These are phyloP conservation scores for Spiraea crenata DNA, from an alignment of 331 rosid species.

Conservation along the genomic window DNA sequence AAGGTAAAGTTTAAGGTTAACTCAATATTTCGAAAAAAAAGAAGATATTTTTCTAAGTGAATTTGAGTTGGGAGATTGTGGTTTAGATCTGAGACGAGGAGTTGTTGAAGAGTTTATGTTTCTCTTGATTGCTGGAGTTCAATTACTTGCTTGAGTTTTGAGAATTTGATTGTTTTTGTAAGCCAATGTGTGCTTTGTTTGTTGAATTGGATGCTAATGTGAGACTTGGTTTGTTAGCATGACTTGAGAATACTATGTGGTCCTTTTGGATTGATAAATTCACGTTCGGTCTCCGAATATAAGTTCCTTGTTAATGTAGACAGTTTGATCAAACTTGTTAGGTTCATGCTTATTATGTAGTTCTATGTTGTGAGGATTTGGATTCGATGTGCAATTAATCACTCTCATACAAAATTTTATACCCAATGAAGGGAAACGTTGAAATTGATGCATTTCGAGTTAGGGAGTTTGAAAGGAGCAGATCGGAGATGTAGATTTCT, in stretches of 20 bases:
- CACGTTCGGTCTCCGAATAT: neutral
- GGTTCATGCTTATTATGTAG: neutral
- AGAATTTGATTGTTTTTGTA: neutral
- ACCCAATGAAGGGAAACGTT: neutral
- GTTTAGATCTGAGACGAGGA: conserved; percentile 14
- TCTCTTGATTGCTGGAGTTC: neutral
- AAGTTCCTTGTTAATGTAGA: neutral
- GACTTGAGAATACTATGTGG: neutral
- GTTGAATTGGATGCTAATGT: conserved; percentile 4
- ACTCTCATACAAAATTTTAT: neutral
- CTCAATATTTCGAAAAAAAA: neutral
- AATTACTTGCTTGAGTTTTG: conserved; percentile 11
- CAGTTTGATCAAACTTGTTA: conserved; percentile 4
- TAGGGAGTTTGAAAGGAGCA: neutral
- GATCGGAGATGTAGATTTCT: neutral
- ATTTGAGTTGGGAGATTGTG: neutral
- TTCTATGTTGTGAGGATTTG: neutral
- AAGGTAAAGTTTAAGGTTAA: neutral
- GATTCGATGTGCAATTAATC: neutral
- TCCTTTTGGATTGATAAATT: neutral
- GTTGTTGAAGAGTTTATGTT: neutral
- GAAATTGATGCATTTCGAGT: neutral
- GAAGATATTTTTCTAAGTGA: neutral
- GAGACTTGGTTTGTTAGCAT: neutral
- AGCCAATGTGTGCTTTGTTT: conserved; percentile 12